Base-by-base conservation (phyloP, 2,329 filamentous ascomycete species). In the Ascochyta viciae-villosae region DNA sequence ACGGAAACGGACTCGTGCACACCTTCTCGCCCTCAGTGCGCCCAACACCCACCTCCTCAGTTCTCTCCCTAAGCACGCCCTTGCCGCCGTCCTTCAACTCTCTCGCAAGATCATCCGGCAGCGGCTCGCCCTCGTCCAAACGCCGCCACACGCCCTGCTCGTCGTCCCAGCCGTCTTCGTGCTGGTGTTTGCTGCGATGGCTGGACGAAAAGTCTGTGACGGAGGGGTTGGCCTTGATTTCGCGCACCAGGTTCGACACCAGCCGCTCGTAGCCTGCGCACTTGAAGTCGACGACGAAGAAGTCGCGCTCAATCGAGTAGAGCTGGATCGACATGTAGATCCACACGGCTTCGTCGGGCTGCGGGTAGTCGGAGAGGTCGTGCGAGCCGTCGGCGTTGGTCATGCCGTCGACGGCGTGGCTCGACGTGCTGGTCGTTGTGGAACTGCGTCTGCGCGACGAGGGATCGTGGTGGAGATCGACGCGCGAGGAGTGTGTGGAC, bases 261-360 rank as follows among this genome's bases (percentile, higher is more conserved):
- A 94, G 89, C 51, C 95, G 91, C 79, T 99, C 95, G 77, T 99
- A 99, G 19, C 95, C 95, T 13, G 95, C 93, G 75, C 94, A 98
- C 75, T 97, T 98, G 82, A 99, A 99, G 75, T 99, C 95, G 44
- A 99, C 95, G 60, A 99, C 88, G 76, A 94, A 98, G 63, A 95
- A 94, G 51, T 91, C 89, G 54, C 88, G 87, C 75, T 98, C 94
- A 81, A 98, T 92, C 55, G 69, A 73, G 63, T 76, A 76, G 13
- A 76, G 67, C 47, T 76, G 95, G 61, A 99, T 97, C 63, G 96
- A 93, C 74, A 99, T 87, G 73, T 96, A 95, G 70, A 98, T 89
- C 73, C 90, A 94, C n/a, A 96, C 87, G 51, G 90, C 89, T 61
- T 92, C 86, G 48, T 85, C 81, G 3, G 78, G 71, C 41, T 80